Base-by-base conservation (phyloP, 306 rosid genomes). In the Cyclanthera cordifolia region DNA sequence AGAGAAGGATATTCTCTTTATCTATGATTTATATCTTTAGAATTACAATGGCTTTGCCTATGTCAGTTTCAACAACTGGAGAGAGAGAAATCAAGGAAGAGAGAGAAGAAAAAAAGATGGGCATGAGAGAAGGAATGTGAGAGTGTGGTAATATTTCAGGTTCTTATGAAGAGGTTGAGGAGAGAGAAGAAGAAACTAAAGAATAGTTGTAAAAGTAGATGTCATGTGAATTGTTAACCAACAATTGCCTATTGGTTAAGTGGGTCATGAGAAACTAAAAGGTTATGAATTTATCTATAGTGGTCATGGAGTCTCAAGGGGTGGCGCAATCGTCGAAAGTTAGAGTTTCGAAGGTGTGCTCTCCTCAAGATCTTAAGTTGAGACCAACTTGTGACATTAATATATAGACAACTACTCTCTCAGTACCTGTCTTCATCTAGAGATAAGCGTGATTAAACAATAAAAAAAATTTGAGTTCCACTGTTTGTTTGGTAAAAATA, bases 131-230 rank as follows among this genome's bases (percentile, higher is more conserved):
- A 76, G 75, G 74, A 70, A 69, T 73, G 75, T 6, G 83, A 82
- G 64, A 79, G 81, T 69, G 80, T 54, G 57, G 73, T 77, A 74
- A 75, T 81, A 73, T 45, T 28, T 4, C 74, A 56, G 80, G 63
- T 71, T 78, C 67, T 19, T 39, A 79, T 77, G 77, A 76, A 73
- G 82, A 78, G 75, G 79, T 76, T 65, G 79, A 57, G 81, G 72
- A 57, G 79, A 68, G 51, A n/a, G 47, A 34, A 25, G 37, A 55
- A 68, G 24, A n/a, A n/a, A n/a, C 21, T 30, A 58, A 59, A 63
- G 19, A 6, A 47, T 49, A 48, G 56, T 25, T 32, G 32, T 13
- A 70, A 39, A 74, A 57, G 75, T 49, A 46, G 74, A 30, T 71
- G 72, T 55, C 60, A 5, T 6, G 2, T 56, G 41, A 34, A 34